Evolutionary conservation across 441 rosid genomes (phyloP), one percentile per base, ranked within the genome.

Genomic region (Populus tomentosa): DNA sequence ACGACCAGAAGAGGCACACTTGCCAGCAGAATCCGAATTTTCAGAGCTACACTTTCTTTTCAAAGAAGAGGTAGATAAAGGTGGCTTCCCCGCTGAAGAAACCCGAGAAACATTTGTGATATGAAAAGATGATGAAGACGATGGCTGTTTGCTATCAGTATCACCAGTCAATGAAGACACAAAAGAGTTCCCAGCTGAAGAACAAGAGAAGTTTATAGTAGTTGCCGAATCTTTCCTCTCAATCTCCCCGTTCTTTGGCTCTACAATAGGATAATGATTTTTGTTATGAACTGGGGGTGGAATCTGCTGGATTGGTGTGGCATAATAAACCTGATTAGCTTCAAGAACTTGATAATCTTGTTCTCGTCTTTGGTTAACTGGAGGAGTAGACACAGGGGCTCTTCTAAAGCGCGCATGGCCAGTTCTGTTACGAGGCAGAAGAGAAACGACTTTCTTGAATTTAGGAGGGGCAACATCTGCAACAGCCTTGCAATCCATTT

Each of bases 331-430:
- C 80, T 85, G 87, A 16, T 32, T 28, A 18, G 71, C n/a, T 40
- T 83, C 86, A 18, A 38, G 65, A 75, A 67, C 78, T 74, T 74
- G 80, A 32, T 67, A 16, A 69, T 7, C 68, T 40, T 65, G 72
- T 69, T 70, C 61, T 53, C 5, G 85, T 62, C n/a, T 77, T 33
- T 61, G 78, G 42, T 8, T 75, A 26, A 59, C 40, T 21, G 72
- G 18, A 30, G 72, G 40, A 67, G 71, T 1, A n/a, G 78, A 46
- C 40, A 72, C 68, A n/a, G 82, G 67, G 20, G 83, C 95, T 20
- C 97, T 79, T 76, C 99, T 82, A 69, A 95, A 95, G 56, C 99
- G 93, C 69, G 99, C 98, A 53, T 95, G 99, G 36, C 98, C 99
- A 59, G 93, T 93, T 77, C 99, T 80, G 50, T 89, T 87, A 35